Evolutionary conservation across 2,329 filamentous ascomycete species (phyloP).

Genomic region (Fusarium nodosum): DNA sequence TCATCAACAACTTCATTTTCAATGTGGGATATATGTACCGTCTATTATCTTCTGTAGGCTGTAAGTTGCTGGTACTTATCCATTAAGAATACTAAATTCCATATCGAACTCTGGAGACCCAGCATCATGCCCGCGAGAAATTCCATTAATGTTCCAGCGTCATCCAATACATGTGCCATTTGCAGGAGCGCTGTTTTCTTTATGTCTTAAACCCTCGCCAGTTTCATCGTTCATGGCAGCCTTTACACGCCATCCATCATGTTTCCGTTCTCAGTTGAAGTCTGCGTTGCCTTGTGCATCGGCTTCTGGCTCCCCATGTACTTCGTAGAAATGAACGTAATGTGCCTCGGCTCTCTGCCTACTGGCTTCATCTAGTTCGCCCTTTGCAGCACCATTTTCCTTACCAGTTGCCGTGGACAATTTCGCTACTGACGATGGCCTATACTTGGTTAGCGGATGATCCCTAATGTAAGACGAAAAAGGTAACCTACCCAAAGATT

Average conservation of each 20-base stretch:
- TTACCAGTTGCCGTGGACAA: slow-evolving; percentile 58
- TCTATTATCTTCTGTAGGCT: slow-evolving; percentile 21
- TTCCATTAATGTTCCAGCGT: slow-evolving; percentile 19
- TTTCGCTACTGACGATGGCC: slow-evolving; percentile 62
- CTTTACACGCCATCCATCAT: slow-evolving; percentile 4
- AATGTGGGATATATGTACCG: slow-evolving; percentile 16
- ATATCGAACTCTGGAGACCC: slow-evolving; percentile 4
- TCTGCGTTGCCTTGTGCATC: slow-evolving; percentile 64
- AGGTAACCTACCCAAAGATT: slow-evolving; percentile 79
- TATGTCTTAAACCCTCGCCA: slow-evolving; percentile 39
- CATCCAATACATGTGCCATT: slow-evolving; percentile 30
- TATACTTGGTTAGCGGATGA: slow-evolving; percentile 46
- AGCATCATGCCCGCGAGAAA: slow-evolving; percentile 15
- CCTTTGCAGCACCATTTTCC: slow-evolving; percentile 60
- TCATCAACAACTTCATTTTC: neutral
- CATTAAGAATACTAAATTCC: neutral
- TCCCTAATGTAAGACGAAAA: slow-evolving; percentile 6
- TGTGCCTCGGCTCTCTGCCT: slow-evolving; percentile 65
- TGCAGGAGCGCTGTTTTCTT: slow-evolving; percentile 31
- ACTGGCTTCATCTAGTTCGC: slow-evolving; percentile 66
- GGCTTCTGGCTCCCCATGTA: slow-evolving; percentile 61
- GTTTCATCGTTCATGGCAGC: slow-evolving; percentile 22
- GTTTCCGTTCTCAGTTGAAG: slow-evolving; percentile 59
- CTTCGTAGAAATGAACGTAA: slow-evolving; percentile 67
- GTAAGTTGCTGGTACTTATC: slow-evolving; percentile 8